Percentiles rank a stretch among this genome's conserved stretches.
These are phyloP conservation scores for Stagonosporopsis tanaceti DNA, from an alignment of 2,329 filamentous ascomycete genomes.

Conservation along the genomic window DNA sequence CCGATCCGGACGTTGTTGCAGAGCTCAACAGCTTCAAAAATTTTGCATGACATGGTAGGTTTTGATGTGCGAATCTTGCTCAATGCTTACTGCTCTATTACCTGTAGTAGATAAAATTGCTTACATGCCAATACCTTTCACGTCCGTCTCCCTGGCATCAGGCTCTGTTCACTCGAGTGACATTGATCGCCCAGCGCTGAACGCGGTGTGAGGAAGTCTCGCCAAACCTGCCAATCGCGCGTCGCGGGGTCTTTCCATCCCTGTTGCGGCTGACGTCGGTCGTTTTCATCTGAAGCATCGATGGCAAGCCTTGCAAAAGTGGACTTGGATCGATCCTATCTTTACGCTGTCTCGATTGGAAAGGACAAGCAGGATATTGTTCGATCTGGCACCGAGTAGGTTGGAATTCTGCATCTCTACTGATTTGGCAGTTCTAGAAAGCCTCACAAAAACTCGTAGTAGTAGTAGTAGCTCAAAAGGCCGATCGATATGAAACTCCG, in stretches of 20 bases:
- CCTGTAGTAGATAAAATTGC: neutral
- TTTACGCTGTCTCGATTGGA: too few relatives aligned
- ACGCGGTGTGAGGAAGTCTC: constrained; percentile 19
- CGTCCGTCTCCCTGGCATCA: neutral
- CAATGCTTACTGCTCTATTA: neutral
- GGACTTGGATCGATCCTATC: neutral
- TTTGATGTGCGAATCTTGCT: neutral
- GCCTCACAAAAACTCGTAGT: too few relatives aligned
- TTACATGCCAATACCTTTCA: neutral
- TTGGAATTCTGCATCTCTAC: too few relatives aligned
- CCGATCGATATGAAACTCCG: too few relatives aligned
- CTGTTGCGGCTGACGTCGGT: constrained; percentile 10
- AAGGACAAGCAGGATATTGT: too few relatives aligned
- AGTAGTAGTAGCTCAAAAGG: too few relatives aligned
- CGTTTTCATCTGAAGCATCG: neutral
- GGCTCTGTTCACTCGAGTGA: neutral
- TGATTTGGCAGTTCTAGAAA: too few relatives aligned
- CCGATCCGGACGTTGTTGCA: constrained; percentile 9
- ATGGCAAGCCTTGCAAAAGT: neutral
- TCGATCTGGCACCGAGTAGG: neutral
- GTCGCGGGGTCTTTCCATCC: constrained; percentile 16
- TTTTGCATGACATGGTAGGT: neutral
- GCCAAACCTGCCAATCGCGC: constrained; percentile 33
- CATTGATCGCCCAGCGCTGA: constrained; percentile 6
- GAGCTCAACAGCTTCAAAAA: constrained; percentile 11